Conservation (phyloP, 371 early-diverging fungal genomes). For the Gilbertella persicaria region DNA sequence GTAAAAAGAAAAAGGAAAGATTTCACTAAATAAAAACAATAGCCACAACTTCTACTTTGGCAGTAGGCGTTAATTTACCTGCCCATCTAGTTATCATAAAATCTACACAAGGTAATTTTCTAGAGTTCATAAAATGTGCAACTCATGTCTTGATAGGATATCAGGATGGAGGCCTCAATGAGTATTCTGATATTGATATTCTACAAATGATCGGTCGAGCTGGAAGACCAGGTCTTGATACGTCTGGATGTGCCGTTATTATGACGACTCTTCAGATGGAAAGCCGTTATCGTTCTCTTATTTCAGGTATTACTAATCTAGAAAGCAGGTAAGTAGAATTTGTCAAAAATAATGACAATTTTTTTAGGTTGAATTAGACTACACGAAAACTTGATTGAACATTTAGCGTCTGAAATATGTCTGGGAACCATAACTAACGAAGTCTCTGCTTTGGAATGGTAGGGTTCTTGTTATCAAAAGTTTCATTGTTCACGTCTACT, state of each 20-base stretch:
- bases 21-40: neutral
- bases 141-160: conserved; percentile 54
- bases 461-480: neutral
- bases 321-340: conserved; percentile 76
- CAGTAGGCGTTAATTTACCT: conserved; percentile 94
- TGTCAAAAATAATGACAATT: neutral
- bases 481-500: neutral
- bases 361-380: conserved; percentile 38
- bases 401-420: conserved; percentile 84
- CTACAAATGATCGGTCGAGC: conserved; percentile 95
- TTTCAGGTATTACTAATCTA: conserved; percentile 57
- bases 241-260: conserved; percentile 73
- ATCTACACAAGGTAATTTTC: conserved; percentile 42
- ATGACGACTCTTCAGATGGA: conserved; percentile 65
- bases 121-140: conserved; percentile 27
- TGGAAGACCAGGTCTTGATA: conserved; percentile 87
- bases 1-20: conserved; percentile 37
- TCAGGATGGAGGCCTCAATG: conserved; percentile 52
- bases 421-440: conserved; percentile 64
- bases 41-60: conserved; percentile 88
- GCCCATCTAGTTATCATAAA: conserved; percentile 90
- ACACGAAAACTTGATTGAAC: conserved; percentile 76
- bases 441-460: conserved; percentile 68
- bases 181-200: conserved; percentile 73
- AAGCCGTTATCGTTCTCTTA: conserved; percentile 55